Evolutionary conservation across 805 yeast genomes (phyloP).

Genomic region (Candida rishiriensis): DNA sequence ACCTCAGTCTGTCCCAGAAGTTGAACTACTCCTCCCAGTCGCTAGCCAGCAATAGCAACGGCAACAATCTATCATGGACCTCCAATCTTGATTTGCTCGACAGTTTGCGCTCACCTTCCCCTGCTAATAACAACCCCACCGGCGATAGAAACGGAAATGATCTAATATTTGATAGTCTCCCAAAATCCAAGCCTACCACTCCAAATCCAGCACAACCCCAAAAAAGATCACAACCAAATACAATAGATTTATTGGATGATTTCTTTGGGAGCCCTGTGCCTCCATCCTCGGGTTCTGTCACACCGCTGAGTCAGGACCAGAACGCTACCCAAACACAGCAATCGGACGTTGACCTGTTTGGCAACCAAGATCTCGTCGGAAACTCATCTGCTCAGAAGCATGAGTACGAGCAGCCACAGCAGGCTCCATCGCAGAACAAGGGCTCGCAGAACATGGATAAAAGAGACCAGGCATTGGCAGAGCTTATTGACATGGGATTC

Average conservation of each 20-base stretch:
- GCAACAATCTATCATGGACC: constrained; percentile 21
- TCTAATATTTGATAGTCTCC: background rate
- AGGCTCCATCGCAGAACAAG: background rate
- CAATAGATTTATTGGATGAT: constrained; percentile 3
- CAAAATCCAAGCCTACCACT: background rate
- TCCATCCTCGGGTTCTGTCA: background rate
- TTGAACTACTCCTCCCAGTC: constrained; percentile 18
- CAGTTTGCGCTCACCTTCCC: constrained; percentile 9
- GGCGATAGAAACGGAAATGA: constrained; percentile 2
- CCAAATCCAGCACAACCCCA: constrained; percentile 1
- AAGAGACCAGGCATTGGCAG: constrained; percentile 55
- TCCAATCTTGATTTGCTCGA: constrained; percentile 35
- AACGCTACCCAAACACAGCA: background rate
- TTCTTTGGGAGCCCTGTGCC: constrained; percentile 1
- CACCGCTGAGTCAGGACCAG: background rate
- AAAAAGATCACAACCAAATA: background rate
- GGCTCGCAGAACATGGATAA: constrained; percentile 7
- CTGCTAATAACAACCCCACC: constrained; percentile 2
- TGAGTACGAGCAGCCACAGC: too few species aligned
- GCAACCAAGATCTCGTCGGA: background rate
- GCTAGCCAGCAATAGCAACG: constrained; percentile 1
- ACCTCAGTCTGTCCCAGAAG: constrained; percentile 32
- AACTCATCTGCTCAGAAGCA: background rate
- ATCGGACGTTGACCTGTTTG: background rate
- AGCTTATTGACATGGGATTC: constrained; percentile 78